These are phyloP conservation scores for Apiospora malaysiana DNA, from an alignment of 2,329 filamentous ascomycete genomes.

Conservation along the genomic window DNA sequence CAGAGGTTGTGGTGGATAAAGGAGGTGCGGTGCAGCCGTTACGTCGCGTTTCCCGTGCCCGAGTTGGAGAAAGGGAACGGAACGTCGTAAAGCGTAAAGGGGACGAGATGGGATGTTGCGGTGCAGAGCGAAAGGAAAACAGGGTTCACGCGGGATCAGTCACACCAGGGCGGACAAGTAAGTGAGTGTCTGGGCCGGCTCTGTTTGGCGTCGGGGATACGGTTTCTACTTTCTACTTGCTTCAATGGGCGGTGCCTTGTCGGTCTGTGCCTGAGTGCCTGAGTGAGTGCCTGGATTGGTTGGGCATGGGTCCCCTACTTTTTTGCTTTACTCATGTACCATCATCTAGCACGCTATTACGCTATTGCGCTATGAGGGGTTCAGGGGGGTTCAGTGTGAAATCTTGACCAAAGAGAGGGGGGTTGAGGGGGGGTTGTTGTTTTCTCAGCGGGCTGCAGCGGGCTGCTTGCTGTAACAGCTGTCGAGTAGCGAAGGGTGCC, in stretches of 20 bases:
- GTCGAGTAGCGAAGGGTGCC: conserved; percentile 4
- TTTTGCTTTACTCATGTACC: not conserved
- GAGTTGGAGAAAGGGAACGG: conserved; percentile 1
- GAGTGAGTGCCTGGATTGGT: conserved; percentile 20
- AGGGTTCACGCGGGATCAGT: conserved; percentile 17
- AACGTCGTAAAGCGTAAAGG: not conserved
- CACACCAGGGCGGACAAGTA: conserved; percentile 16
- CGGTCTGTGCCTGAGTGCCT: conserved; percentile 12
- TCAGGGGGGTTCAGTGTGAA: not conserved
- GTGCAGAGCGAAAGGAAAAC: conserved; percentile 15
- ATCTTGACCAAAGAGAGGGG: not conserved
- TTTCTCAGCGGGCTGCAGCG: conserved; percentile 10
- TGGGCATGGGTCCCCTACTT: conserved; percentile 17
- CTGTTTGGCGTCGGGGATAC: conserved; percentile 7
- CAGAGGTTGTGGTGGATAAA: conserved; percentile 8
- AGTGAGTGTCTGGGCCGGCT: conserved; percentile 14
- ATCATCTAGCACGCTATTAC: too few relatives aligned
- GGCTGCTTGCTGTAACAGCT: conserved; percentile 11
- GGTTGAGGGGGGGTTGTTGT: not conserved
- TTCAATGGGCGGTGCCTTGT: conserved; percentile 1
- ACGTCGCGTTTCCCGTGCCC: conserved; percentile 13
- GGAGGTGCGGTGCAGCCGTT: conserved; percentile 13
- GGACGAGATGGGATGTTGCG: conserved; percentile 13
- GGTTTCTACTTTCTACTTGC: not conserved
- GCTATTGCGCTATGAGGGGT: conserved; percentile 13